Conservation (phyloP, 441 rosid genomes). For the Mallotus japonicus region DNA sequence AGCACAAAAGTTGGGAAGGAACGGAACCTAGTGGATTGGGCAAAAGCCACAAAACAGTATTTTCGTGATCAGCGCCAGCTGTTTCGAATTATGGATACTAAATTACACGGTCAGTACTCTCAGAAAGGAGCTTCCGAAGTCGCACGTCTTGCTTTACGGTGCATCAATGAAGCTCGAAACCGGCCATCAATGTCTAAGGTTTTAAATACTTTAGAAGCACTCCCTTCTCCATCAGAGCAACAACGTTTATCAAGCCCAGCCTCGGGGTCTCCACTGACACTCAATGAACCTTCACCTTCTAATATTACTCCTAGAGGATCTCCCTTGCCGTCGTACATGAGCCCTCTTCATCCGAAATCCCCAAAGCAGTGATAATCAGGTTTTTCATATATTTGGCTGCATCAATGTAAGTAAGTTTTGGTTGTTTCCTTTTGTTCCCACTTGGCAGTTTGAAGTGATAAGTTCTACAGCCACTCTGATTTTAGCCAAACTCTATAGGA, state of each 20-base stretch:
- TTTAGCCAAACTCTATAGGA: no score
- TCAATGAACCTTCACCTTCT: constrained; percentile 10
- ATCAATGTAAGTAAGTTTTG: background rate
- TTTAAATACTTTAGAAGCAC: constrained; percentile 40
- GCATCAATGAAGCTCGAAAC: constrained; percentile 51
- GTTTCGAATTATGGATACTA: constrained; percentile 63
- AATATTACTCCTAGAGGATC: constrained; percentile 12
- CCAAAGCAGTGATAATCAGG: background rate
- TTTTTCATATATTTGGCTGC: background rate
- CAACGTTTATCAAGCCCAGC: background rate
- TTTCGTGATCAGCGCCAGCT: constrained; percentile 50
- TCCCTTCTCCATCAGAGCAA: constrained; percentile 20
- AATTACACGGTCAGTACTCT: constrained; percentile 57
- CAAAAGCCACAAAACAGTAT: constrained; percentile 33
- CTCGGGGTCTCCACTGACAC: constrained; percentile 18
- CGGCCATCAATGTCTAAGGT: constrained; percentile 64
- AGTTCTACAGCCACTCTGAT: no score
- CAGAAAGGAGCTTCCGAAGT: constrained; percentile 53
- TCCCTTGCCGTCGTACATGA: background rate
- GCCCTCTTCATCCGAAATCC: background rate
- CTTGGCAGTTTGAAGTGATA: no score
- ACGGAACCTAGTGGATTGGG: constrained; percentile 66
- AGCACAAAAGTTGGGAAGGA: constrained; percentile 44
- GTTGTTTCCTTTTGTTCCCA: no score
- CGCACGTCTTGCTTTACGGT: constrained; percentile 50